Base-by-base conservation (phyloP, 2,329 filamentous ascomycete species). In the Alternaria gaisen region DNA sequence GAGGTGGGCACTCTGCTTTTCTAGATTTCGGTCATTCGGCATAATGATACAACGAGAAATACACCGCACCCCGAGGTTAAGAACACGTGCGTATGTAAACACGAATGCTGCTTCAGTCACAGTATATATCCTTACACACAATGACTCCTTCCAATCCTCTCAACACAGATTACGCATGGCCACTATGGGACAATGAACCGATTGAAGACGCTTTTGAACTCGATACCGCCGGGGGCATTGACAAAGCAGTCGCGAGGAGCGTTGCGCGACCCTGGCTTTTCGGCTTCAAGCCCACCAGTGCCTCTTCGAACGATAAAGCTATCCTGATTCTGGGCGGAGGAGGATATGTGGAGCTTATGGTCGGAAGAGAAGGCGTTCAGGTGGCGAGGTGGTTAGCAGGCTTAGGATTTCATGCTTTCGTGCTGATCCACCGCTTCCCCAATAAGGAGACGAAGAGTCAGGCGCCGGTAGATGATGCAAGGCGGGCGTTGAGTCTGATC, bases 291-390 rank as follows among this genome's bases (percentile, higher is more conserved):
- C 57, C 64, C 16, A 57, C 44, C 4, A 24, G 41, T 30, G 11
- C 4, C 3, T 2, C 26, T 16, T 46, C 11, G 59, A 58, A 26
- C 58, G 62, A 32, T n/a, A 34, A 9, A 3, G 53, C 51, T 1
- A 48, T 68, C 18, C 48, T 69, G 3, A 58, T 68, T 18, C 54
- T 64, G n/a, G 64, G 60, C 4, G 65, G 67, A 16, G 68, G 65
- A 20, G 65, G 68, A n/a, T 70, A 70, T 20, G 44, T 65, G 2
- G 56, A 67, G 46, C 63, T 71, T 14, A 65, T 69, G 64, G 63
- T 65, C 7, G 69, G 65, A 32, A 63, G 67, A 34, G 66, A 71
- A 60, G 66, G 67, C 16, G 28, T 66, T 14, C 54, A 64, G 50
- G 57, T 70, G 38, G 69, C 69, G 18, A 54, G 44, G 9, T 70